Evolutionary conservation across 768 basidiomycete species (phyloP), one percentile per base, ranked within the genome.

Genomic region (Rhodotorula sphaerocarpa): DNA sequence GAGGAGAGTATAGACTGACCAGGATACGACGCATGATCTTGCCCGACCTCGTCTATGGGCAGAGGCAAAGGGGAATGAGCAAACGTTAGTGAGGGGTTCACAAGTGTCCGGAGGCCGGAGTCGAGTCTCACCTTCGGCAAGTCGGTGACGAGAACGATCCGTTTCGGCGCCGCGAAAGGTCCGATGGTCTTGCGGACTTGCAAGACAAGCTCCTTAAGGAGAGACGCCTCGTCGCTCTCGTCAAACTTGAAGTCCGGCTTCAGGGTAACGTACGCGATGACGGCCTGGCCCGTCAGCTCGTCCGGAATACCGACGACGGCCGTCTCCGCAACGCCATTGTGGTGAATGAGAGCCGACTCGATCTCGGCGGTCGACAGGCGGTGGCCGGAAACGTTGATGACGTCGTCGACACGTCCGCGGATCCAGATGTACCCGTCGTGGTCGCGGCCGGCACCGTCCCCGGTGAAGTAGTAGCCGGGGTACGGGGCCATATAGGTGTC

Each of bases 1-100:
- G n/a, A n/a, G n/a, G n/a, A n/a, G n/a, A n/a, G n/a, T n/a, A n/a
- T n/a, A n/a, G n/a, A 46, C 45, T 16, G 11, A 46, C 45, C n/a
- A 97, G 83, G 66, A 95, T 88, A 55, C 93, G 83, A 48, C 93
- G 84, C 87, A 96, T 92, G 75, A 91, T 90, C 87, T 97, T 97
- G 46, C 92, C 92, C 21, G 86, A 88, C 50, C 93, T 81, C 39
- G 93, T 96, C 83, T 95, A n/a, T 95, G 41, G 92, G 92, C 57
- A 95, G 78, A 76, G n/a, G n/a, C n/a, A n/a, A n/a, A 0, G 86
- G 69, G 23, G 39, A 33, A 7, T n/a, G n/a, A n/a, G n/a, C n/a
- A n/a, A n/a, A n/a, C n/a, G n/a, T n/a, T n/a, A n/a, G n/a, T n/a
- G n/a, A n/a, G n/a, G n/a, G n/a, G n/a, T n/a, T n/a, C n/a, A n/a